A percentile compares a stretch with the other conserved stretches of the same genome.
These are phyloP conservation scores for Eutypa lata DNA, from an alignment of 2,329 filamentous ascomycete genomes.

Conservation along the genomic window DNA sequence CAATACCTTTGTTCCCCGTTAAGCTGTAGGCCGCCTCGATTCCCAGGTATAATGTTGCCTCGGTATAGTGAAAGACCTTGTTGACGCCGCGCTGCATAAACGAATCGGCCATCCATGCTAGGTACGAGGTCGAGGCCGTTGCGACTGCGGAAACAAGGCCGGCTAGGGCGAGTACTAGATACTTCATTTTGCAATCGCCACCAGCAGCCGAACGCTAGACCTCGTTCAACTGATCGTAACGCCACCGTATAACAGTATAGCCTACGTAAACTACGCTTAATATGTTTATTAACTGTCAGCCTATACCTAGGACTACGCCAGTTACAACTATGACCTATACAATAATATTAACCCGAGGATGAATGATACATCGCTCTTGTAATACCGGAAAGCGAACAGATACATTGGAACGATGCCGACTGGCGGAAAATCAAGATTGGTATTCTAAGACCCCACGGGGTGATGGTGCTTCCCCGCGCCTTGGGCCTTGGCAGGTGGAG, in stretches of 20 bases:
- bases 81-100: conserved; percentile 38
- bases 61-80: conserved; percentile 40
- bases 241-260: background rate
- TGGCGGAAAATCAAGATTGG: background rate
- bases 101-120: conserved; percentile 42
- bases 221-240: too few relatives aligned
- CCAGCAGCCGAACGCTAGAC: too few relatives aligned
- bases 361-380: background rate
- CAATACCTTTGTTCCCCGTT: conserved; percentile 36
- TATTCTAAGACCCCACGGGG: background rate
- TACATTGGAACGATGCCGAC: too few relatives aligned
- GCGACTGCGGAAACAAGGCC: conserved; percentile 9
- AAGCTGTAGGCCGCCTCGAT: conserved; percentile 39
- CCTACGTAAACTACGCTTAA: background rate
- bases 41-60: conserved; percentile 42
- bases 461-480: background rate
- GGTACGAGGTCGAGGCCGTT: conserved; percentile 26
- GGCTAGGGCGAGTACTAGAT: conserved; percentile 9
- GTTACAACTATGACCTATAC: background rate
- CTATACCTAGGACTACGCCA: background rate
- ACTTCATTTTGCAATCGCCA: too few relatives aligned
- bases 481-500: too few relatives aligned
- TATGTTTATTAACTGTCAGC: background rate
- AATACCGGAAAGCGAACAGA: background rate
- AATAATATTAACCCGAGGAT: background rate